Percentiles rank a stretch among this genome's conserved stretches.
These are phyloP conservation scores for Monosiga brevicollis DNA, from an alignment of 78 protist species.

Conservation along the genomic window DNA sequence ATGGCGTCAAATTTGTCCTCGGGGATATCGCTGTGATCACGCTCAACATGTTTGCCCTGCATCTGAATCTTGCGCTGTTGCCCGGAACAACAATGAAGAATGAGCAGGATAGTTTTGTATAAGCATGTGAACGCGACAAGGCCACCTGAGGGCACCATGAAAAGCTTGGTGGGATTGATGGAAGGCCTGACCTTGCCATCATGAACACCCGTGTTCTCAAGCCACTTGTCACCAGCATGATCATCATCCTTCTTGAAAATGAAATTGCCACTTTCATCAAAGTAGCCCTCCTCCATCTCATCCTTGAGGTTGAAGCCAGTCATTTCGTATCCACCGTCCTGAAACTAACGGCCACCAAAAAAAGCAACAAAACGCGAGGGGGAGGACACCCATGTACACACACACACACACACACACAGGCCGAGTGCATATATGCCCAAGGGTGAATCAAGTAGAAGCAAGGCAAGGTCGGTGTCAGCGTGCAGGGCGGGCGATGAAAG, in stretches of 20 bases:
- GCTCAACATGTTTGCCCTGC: not conserved
- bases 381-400: too few species aligned
- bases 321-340: not conserved
- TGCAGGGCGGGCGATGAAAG: not conserved
- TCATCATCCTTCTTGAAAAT: not conserved
- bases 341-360: too few species aligned
- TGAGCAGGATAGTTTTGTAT: too few species aligned
- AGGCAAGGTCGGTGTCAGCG: not conserved
- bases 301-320: not conserved
- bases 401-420: not conserved
- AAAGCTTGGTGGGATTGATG: too few species aligned
- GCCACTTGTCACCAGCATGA: not conserved
- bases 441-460: not conserved
- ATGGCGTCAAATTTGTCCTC: not conserved
- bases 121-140: too few species aligned
- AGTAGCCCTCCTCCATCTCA: not conserved
- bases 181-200: not conserved
- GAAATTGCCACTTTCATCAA: not conserved
- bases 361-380: too few species aligned
- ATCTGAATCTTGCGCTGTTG: not conserved
- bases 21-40: not conserved
- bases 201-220: not conserved
- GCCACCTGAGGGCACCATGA: too few species aligned
- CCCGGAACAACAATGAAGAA: not conserved
- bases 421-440: not conserved